A percentile compares a stretch with the other conserved stretches of the same genome.
Evolutionary conservation across 768 basidiomycete species (phyloP).

Genomic region (Macrolepiota dolichaula): DNA sequence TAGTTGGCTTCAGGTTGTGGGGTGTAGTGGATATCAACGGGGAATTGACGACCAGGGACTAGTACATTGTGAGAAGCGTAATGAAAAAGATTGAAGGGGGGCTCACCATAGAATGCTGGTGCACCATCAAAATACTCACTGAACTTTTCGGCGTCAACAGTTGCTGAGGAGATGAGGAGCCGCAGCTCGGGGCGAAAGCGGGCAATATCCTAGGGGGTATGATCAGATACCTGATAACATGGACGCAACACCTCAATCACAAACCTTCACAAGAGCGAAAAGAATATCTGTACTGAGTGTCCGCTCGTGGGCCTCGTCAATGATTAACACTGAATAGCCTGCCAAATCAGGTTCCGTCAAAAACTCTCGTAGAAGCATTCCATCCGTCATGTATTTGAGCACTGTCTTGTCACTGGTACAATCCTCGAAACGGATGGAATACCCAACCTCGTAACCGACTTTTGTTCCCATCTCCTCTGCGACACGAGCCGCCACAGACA

Average conservation of each 20-base stretch:
- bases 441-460: constrained; percentile 98
- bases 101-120: constrained; percentile 87
- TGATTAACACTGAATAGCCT: constrained; percentile 92
- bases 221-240: constrained; percentile 12
- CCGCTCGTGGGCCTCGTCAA: constrained; percentile 98
- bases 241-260: constrained; percentile 27
- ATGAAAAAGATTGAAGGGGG: background rate
- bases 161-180: constrained; percentile 92
- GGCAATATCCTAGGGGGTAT: constrained; percentile 75
- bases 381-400: constrained; percentile 99
- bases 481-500: constrained; percentile 98
- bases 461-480: constrained; percentile 98
- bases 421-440: constrained; percentile 99
- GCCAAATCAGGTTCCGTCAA: constrained; percentile 96
- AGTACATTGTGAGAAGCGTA: constrained; percentile 3
- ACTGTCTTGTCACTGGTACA: constrained; percentile 99
- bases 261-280: constrained; percentile 96
- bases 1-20: constrained; percentile 99
- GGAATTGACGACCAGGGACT: constrained; percentile 97
- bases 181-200: constrained; percentile 93
- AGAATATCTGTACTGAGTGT: constrained; percentile 98
- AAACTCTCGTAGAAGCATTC: constrained; percentile 96
- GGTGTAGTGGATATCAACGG: constrained; percentile 98
- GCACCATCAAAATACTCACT: constrained; percentile 96
- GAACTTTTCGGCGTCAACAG: constrained; percentile 97